These are phyloP conservation scores for Alternaria triticina DNA, from an alignment of 2,329 filamentous ascomycete species.

Conservation along the genomic window DNA sequence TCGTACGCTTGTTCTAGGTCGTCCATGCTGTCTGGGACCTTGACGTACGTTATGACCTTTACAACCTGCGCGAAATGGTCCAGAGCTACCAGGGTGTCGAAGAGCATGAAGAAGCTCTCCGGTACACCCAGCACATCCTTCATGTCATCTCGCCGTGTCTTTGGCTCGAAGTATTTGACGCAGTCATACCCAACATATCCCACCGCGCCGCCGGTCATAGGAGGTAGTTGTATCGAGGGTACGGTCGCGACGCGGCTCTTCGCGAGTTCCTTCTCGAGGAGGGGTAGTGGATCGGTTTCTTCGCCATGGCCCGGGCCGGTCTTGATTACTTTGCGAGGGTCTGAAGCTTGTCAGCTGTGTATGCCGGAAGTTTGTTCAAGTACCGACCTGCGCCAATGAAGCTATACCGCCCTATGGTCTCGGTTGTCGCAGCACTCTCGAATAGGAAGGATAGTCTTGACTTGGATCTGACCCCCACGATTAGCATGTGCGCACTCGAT, in stretches of 20 bases:
- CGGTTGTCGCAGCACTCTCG: constrained; percentile 89
- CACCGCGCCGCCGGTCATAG: constrained; percentile 88
- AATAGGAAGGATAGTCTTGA: constrained; percentile 91
- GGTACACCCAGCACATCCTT: constrained; percentile 88
- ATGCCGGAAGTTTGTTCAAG: neutral
- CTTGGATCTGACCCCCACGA: constrained; percentile 52
- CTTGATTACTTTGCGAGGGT: constrained; percentile 77
- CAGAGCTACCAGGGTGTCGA: constrained; percentile 91
- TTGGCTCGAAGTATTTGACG: constrained; percentile 96
- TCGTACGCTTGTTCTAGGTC: constrained; percentile 73
- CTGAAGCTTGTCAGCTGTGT: constrained; percentile 39
- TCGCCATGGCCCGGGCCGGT: constrained; percentile 88
- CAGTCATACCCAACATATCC: constrained; percentile 98
- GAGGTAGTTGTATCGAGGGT: constrained; percentile 81
- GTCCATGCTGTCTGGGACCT: constrained; percentile 62
- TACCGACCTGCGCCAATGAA: constrained; percentile 81
- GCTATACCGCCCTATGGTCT: constrained; percentile 92
- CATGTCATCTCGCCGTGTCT: constrained; percentile 85
- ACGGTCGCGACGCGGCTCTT: constrained; percentile 81
- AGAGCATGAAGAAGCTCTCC: constrained; percentile 96
- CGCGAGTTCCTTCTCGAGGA: constrained; percentile 80
- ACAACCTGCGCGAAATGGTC: constrained; percentile 93
- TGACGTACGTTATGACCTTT: constrained; percentile 91
- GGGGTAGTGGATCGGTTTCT: constrained; percentile 81
- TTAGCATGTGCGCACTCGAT: constrained; percentile 13